Percentiles rank a stretch among this genome's conserved stretches.
phyloP scores from a whole-genome alignment of 768 basidiomycete species.

The Mycena belliarum region DNA sequence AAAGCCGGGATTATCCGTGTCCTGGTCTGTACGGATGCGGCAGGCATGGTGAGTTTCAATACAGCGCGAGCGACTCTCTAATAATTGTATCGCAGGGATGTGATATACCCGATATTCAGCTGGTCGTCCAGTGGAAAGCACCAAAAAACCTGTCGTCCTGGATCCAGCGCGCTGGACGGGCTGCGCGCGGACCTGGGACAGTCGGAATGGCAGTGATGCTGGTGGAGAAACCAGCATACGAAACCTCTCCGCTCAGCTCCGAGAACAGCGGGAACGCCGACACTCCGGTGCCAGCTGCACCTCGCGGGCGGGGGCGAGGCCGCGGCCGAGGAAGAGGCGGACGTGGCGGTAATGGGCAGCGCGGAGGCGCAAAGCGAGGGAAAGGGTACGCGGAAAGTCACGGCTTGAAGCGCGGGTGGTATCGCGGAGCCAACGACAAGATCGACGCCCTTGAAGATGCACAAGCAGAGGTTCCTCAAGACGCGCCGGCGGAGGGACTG shows the following conservation, averaged over 20 bases:
- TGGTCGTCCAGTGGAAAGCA: conserved; percentile 40
- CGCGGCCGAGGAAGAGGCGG: background rate
- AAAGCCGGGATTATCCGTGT: conserved; percentile 27
- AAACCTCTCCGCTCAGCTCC: background rate
- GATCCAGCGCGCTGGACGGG: conserved; percentile 35
- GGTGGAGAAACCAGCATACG: conserved; percentile 21
- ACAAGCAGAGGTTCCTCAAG: background rate
- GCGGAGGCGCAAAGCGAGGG: background rate
- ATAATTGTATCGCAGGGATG: background rate
- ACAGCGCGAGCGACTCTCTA: too few relatives aligned
- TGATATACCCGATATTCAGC: conserved; percentile 32
- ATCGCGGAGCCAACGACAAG: background rate
- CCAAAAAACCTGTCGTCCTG: conserved; percentile 30
- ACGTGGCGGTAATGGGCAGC: background rate
- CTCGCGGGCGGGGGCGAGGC: background rate
- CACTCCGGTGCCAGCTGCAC: background rate
- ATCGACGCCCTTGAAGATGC: too few relatives aligned
- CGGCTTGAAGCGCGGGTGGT: background rate
- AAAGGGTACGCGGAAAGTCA: background rate
- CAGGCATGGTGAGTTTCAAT: conserved; percentile 31
- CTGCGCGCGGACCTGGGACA: conserved; percentile 24
- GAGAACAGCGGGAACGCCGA: background rate
- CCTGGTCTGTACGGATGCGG: conserved; percentile 37
- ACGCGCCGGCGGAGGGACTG: background rate
- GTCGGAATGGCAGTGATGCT: conserved; percentile 30